Evolutionary conservation across 2,329 filamentous ascomycete species (phyloP).

Genomic region (Calonectria naviculata): DNA sequence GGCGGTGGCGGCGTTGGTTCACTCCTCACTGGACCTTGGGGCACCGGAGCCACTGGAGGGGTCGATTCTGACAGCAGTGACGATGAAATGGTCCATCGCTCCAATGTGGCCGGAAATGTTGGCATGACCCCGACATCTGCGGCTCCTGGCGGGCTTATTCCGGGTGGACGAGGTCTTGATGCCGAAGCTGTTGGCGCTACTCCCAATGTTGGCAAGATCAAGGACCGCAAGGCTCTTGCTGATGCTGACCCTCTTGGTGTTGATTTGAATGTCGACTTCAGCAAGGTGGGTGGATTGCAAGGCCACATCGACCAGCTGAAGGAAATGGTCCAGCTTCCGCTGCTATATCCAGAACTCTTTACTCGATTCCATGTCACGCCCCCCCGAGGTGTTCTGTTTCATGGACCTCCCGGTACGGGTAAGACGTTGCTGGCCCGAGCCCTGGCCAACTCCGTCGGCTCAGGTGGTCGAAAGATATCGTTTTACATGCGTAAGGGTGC

Average conservation of each 20-base stretch:
- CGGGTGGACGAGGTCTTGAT: conserved; percentile 52
- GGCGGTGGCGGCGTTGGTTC: conserved; percentile 80
- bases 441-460: conserved; percentile 89
- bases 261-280: conserved; percentile 92
- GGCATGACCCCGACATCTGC: conserved; percentile 69
- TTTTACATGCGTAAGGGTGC: conserved; percentile 99
- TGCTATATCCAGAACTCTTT: conserved; percentile 96
- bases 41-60: conserved; percentile 78
- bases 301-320: conserved; percentile 97
- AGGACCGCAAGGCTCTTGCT: conserved; percentile 89
- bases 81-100: conserved; percentile 81
- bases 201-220: conserved; percentile 91
- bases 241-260: conserved; percentile 96
- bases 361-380: conserved; percentile 91
- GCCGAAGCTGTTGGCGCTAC: conserved; percentile 62
- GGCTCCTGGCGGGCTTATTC: conserved; percentile 57
- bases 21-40: conserved; percentile 80
- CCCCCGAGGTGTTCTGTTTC: conserved; percentile 93
- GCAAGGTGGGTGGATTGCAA: conserved; percentile 90
- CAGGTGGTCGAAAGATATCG: conserved; percentile 92
- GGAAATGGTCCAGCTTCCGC: conserved; percentile 96
- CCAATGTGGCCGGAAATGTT: conserved; percentile 66
- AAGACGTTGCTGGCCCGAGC: conserved; percentile 97
- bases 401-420: conserved; percentile 96
- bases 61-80: conserved; percentile 97